Evolutionary conservation across 306 rosid species (phyloP).

Genomic region (Fagus crenata): DNA sequence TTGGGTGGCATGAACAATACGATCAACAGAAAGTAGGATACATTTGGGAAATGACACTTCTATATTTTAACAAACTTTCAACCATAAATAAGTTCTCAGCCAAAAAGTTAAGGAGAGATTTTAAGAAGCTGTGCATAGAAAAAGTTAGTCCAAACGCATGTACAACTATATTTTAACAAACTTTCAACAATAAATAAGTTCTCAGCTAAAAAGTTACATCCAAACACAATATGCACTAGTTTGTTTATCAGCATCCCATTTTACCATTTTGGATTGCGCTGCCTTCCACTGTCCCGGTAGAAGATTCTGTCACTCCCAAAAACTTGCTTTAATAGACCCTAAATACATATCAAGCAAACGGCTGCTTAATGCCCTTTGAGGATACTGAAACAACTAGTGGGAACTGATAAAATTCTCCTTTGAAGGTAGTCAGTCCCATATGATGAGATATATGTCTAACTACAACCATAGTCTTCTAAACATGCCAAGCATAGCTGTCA

Average conservation of each 20-base stretch:
- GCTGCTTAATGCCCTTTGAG: too few species aligned
- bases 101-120: too few species aligned
- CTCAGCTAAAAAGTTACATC: too few species aligned
- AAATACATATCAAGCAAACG: neutral
- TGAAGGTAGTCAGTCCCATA: neutral
- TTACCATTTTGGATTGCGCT: neutral
- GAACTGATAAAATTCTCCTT: neutral
- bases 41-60: too few species aligned
- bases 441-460: too few species aligned
- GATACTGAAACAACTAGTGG: too few species aligned
- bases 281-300: neutral
- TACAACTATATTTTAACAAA: too few species aligned
- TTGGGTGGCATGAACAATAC: neutral
- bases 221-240: neutral
- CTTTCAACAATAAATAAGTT: too few species aligned
- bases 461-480: neutral
- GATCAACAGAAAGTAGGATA: neutral
- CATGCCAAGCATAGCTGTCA: neutral
- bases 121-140: too few species aligned
- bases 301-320: neutral
- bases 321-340: neutral
- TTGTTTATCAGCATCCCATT: neutral
- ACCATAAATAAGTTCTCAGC: too few species aligned
- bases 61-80: too few species aligned
- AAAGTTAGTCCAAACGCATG: too few species aligned